These are phyloP conservation scores for Yamadazyma trypodendri DNA, from an alignment of 1,139 yeast species.

Conservation along the genomic window DNA sequence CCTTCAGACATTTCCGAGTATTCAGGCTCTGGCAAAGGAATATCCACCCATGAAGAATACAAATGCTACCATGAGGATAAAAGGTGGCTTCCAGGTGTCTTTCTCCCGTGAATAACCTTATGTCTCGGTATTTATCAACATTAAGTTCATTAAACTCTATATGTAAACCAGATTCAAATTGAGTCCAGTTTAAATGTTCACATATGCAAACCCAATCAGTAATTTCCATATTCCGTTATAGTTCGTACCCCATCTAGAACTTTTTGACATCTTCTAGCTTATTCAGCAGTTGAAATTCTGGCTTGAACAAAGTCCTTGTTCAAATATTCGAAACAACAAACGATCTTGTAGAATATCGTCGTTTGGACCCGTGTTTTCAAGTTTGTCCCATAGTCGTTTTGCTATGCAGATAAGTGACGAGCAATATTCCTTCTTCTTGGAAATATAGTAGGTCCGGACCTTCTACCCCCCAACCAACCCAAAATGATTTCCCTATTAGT, in stretches of 20 bases:
- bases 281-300: constrained; percentile 15
- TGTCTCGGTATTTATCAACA: too few species aligned
- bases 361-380: constrained; percentile 10
- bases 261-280: constrained; percentile 19
- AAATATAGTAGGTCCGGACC: background rate
- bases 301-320: constrained; percentile 16
- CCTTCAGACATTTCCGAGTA: constrained; percentile 35
- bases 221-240: constrained; percentile 22
- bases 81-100: constrained; percentile 19
- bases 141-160: background rate
- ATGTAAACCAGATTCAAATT: constrained; percentile 20
- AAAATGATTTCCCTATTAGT: too few species aligned
- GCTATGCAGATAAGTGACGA: constrained; percentile 3
- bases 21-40: constrained; percentile 12
- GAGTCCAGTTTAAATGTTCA: constrained; percentile 25
- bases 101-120: background rate
- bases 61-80: constrained; percentile 34
- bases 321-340: constrained; percentile 20
- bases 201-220: constrained; percentile 30
- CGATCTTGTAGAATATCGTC: too few species aligned
- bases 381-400: constrained; percentile 3
- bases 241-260: constrained; percentile 25
- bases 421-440: constrained; percentile 4
- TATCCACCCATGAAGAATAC: constrained; percentile 36
- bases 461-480: too few species aligned